Base-by-base conservation (phyloP, 23 red algal genomes). In the Cyanidium caldarium region DNA sequence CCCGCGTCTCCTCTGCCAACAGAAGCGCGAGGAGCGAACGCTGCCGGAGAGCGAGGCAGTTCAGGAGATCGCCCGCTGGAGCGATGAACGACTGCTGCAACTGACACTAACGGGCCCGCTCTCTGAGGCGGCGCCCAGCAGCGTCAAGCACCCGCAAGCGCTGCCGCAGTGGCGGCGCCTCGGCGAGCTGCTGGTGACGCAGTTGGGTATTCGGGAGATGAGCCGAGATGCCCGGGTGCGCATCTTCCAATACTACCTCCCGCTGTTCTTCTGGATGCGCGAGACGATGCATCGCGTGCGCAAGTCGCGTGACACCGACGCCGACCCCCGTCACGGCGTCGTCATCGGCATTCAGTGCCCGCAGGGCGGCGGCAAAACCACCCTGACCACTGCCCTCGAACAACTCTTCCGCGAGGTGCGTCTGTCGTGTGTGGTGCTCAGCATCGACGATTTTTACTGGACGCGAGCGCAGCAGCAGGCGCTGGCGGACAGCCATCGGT, bases 341-440 rank as follows among this genome's bases (percentile, higher is more conserved):
- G 77, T 88, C 41, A 31, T 98, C 1, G 92, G 92, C 23, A 57
- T 98, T 14, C 83, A 57, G 15, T 98, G 92, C 41, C 92, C 92
- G 13, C 92, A 98, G 73, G 92, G 92, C 14, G 92, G 92, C 31
- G 92, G 92, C 19, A 98, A 98, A 65, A 89, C 92, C 2, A 98
- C 92, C 25, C 75, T 98, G 82, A 85, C 79, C 21, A 44, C 67
- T 26, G 76, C 86, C 31, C 25, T 98, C 29, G 58, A 72, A 17
- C 38, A 28, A 2, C 67, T 98, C 45, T 83, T 98, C 36, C 5
- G 20, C 1, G 31, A 38, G 2, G 42, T 41, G 12, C 82, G 77
- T 0, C 39, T 38, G 14, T 43, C 35, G 41, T 86, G 81, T 36
- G 73, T 80, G 44, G 69, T 80, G 38, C 83, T 84, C 7, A 79